Percentiles rank a stretch among this genome's conserved stretches.
Evolutionary conservation across 768 basidiomycete species (phyloP).

Genomic region (Scleroderma citrinum): DNA sequence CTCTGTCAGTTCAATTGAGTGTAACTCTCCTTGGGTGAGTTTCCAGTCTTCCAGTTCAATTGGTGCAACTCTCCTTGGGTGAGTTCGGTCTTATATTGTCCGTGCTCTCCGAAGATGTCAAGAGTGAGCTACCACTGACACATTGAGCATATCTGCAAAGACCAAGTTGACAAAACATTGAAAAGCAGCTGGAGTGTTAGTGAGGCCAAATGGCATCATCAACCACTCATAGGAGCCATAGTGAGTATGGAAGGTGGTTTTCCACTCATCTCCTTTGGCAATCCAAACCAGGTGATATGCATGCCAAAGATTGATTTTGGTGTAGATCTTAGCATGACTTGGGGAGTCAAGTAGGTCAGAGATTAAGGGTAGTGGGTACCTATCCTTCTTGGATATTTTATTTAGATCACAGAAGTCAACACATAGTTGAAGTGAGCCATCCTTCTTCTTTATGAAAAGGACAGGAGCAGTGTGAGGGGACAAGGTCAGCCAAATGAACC

Average conservation of each 20-base stretch:
- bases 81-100: too few species aligned
- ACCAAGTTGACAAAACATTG: too few species aligned
- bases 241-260: slow-evolving; percentile 27
- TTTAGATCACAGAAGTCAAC: slow-evolving; percentile 30
- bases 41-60: too few species aligned
- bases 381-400: slow-evolving; percentile 17
- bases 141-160: too few species aligned
- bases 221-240: background rate
- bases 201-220: background rate
- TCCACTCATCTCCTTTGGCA: background rate
- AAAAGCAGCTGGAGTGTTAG: too few species aligned
- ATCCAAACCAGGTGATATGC: slow-evolving; percentile 3
- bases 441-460: slow-evolving; percentile 15
- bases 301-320: slow-evolving; percentile 18
- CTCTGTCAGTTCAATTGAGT: too few species aligned
- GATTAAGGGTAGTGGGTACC: slow-evolving; percentile 28
- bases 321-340: slow-evolving; percentile 15
- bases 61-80: too few species aligned
- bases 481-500: background rate
- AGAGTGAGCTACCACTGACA: too few species aligned
- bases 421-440: slow-evolving; percentile 20
- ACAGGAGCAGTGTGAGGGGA: background rate
- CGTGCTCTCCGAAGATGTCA: too few species aligned
- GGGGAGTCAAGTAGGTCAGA: background rate
- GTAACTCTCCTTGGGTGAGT: too few species aligned